Evolutionary conservation across 2,329 filamentous ascomycete genomes (phyloP), one percentile per base, ranked within the genome.

Genomic region (Aspergillaceae sp.): DNA sequence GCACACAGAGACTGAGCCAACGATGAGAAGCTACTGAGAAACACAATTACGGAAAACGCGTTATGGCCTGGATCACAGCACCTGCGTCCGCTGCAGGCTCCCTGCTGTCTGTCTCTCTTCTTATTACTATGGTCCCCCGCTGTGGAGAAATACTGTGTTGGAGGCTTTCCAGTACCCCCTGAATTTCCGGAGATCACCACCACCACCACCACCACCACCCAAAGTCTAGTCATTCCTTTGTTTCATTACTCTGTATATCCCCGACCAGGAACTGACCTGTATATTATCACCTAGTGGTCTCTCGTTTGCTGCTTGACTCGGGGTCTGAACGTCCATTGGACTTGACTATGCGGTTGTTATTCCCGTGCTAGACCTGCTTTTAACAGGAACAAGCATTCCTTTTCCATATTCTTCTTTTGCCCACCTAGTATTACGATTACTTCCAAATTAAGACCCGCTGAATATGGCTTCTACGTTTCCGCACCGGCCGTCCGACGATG

Each of bases 401-500:
- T 36, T 29, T 48, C 42, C 33, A 49, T 29, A 42, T 43, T 11
- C 43, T 55, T 48, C 34, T 48, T 37, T 53, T 48, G 45, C 48
- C 41, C 19, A 19, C 19, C 19, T 19, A 2, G 19, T 19, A 19
- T 41, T 48, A 53, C 49, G 50, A 49, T 43, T 7, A 36, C n/a
- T 2, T 5, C 8, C 34, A n/a, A 7, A 19, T 19, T 19, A 19
- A 19, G 19, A 1, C 19, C 19, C 19, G 19, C 19, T 34, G 8
- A 64, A 57, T 47, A 70, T 69, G 65, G 57, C 61, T 47, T 60
- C 58, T 40, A 57, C 59, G 26, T 52, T 71, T 30, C 63, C 68
- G 8, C 66, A 65, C 53, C 65, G 65, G 48, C 64, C 68, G 29
- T 64, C 68, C 10, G 67, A 67, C 45, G 64, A 65, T 48, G 64